Conservation (phyloP, 768 basidiomycete species). For the Guyanaporus albipodus region DNA sequence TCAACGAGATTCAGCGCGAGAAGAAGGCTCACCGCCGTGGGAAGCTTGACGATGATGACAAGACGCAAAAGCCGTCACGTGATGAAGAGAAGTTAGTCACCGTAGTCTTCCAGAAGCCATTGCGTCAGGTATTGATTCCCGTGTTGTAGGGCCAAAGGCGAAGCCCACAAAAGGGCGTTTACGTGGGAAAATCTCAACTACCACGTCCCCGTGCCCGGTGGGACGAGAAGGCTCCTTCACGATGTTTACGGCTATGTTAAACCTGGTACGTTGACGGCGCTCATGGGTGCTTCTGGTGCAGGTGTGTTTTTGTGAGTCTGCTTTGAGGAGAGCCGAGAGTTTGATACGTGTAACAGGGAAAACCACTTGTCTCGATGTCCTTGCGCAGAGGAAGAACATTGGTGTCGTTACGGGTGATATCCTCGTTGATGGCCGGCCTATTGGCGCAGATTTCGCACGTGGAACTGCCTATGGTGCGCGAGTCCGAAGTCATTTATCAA, state of each 20-base stretch:
- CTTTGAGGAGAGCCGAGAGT: neutral
- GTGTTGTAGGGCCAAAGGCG: neutral
- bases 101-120: neutral
- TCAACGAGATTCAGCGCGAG: conserved; percentile 50
- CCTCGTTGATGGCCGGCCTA: conserved; percentile 60
- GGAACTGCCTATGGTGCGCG: conserved; percentile 75
- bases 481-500: too few species aligned
- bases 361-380: conserved; percentile 73
- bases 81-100: conserved; percentile 15
- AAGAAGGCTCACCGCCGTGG: conserved; percentile 44
- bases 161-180: conserved; percentile 40
- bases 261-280: conserved; percentile 82
- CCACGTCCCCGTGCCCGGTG: conserved; percentile 63
- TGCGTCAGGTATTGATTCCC: conserved; percentile 1
- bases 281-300: conserved; percentile 85
- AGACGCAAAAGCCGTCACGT: conserved; percentile 18
- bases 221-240: conserved; percentile 60
- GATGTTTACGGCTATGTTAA: conserved; percentile 78
- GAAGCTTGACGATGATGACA: conserved; percentile 27
- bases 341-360: conserved; percentile 42
- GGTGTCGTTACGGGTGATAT: conserved; percentile 63
- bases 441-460: conserved; percentile 54
- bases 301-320: conserved; percentile 37
- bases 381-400: conserved; percentile 69
- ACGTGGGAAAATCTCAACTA: conserved; percentile 84